A percentile compares a stretch with the other conserved stretches of the same genome.
Evolutionary conservation across 768 basidiomycete genomes (phyloP).

Genomic region (Tulasnella sp.): DNA sequence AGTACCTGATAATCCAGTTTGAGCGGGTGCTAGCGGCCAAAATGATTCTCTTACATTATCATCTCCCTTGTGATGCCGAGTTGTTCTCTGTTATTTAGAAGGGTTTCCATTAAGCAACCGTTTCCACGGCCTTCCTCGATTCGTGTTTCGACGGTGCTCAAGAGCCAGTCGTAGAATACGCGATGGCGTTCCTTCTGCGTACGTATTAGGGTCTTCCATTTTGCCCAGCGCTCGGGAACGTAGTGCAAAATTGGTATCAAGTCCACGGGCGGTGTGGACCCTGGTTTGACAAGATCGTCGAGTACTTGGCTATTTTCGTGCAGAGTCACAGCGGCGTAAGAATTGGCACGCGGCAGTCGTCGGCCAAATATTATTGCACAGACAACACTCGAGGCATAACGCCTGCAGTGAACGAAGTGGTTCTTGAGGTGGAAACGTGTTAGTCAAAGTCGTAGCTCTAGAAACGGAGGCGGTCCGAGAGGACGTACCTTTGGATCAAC

Average conservation of each 20-base stretch:
- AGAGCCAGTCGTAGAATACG: constrained; percentile 34
- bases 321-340: not conserved
- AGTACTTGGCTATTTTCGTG: not conserved
- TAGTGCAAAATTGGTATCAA: constrained; percentile 25
- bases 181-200: constrained; percentile 33
- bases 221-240: constrained; percentile 39
- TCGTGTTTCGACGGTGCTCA: constrained; percentile 33
- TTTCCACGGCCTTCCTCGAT: constrained; percentile 33
- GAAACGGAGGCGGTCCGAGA: not conserved
- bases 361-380: not conserved
- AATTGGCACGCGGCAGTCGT: not conserved
- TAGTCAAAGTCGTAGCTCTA: too few relatives aligned
- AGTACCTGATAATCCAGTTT: not conserved
- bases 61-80: constrained; percentile 33
- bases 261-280: constrained; percentile 31
- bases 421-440: not conserved
- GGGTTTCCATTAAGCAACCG: constrained; percentile 38
- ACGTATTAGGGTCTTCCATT: constrained; percentile 36
- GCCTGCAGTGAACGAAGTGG: not conserved
- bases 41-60: constrained; percentile 10
- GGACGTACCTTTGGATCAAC: constrained; percentile 32
- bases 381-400: not conserved
- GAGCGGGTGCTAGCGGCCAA: not conserved
- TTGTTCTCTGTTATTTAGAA: constrained; percentile 31
- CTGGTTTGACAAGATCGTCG: constrained; percentile 32